phyloP scores from a whole-genome alignment of 208 protist genomes.

The Phytomonas sp. region DNA sequence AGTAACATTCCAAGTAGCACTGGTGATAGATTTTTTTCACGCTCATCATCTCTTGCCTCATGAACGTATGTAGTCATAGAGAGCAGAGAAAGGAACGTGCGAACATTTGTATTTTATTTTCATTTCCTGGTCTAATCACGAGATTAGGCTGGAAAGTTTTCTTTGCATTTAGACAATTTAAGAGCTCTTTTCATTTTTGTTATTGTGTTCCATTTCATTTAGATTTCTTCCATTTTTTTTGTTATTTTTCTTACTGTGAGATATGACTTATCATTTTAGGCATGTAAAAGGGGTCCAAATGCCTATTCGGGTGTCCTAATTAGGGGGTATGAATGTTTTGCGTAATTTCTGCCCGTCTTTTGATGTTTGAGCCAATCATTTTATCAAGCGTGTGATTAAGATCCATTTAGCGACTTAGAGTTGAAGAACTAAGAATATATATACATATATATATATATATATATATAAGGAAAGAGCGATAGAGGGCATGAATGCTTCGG shows the following conservation, averaged over 20 bases:
- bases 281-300: background rate
- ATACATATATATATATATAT: too few relatives aligned
- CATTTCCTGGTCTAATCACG: background rate
- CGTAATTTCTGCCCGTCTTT: background rate
- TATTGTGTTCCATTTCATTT: conserved; percentile 11
- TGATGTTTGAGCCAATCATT: background rate
- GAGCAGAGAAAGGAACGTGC: background rate
- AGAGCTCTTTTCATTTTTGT: background rate
- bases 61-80: background rate
- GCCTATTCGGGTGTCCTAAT: background rate
- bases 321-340: background rate
- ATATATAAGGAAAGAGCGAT: background rate
- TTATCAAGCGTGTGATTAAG: background rate
- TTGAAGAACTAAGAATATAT: background rate
- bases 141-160: background rate
- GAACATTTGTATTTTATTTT: background rate
- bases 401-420: background rate
- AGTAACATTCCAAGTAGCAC: background rate
- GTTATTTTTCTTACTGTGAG: background rate
- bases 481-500: background rate
- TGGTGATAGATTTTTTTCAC: conserved; percentile 6
- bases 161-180: background rate
- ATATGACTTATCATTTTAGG: background rate
- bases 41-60: background rate
- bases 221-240: conserved; percentile 4